A percentile compares a stretch with the other conserved stretches of the same genome.
Conservation (phyloP, 1,284 basidiomycete genomes). For the Puccinia sorghi region DNA sequence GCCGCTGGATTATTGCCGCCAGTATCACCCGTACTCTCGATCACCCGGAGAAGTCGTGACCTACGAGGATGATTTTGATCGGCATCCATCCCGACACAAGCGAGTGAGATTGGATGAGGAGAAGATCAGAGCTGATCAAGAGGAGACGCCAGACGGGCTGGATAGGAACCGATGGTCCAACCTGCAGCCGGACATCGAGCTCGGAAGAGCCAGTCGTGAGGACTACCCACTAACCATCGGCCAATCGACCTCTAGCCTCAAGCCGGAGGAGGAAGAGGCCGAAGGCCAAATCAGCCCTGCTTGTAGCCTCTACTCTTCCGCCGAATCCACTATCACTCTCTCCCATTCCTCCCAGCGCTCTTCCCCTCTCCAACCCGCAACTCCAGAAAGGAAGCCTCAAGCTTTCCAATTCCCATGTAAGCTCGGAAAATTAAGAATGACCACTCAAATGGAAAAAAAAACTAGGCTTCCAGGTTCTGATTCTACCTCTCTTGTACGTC, state of each 20-base stretch:
- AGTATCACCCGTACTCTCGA: neutral
- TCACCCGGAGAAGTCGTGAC: neutral
- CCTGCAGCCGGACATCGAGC: neutral
- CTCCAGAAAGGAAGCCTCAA: neutral
- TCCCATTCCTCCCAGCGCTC: slow-evolving; percentile 12
- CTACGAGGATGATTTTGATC: neutral
- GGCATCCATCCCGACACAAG: neutral
- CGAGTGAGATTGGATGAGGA: neutral
- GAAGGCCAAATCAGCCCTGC: neutral
- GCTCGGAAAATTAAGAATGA: neutral
- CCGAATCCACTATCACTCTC: neutral
- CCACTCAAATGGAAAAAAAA: neutral
- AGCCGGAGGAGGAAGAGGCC: neutral
- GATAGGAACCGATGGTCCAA: neutral
- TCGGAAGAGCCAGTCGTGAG: too few species aligned
- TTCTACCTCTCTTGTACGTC: neutral
- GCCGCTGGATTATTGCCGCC: neutral
- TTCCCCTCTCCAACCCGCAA: slow-evolving; percentile 1
- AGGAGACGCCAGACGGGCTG: neutral
- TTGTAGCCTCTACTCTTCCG: slow-evolving; percentile 4
- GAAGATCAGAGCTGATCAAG: neutral
- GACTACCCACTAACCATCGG: neutral
- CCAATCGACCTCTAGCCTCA: neutral
- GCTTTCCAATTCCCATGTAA: neutral
- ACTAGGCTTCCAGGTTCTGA: neutral